A percentile compares a stretch with the other conserved stretches of the same genome.
These are phyloP conservation scores for Plasmodium yoelii DNA, from an alignment of 169 alveolate genomes.

Conservation along the genomic window DNA sequence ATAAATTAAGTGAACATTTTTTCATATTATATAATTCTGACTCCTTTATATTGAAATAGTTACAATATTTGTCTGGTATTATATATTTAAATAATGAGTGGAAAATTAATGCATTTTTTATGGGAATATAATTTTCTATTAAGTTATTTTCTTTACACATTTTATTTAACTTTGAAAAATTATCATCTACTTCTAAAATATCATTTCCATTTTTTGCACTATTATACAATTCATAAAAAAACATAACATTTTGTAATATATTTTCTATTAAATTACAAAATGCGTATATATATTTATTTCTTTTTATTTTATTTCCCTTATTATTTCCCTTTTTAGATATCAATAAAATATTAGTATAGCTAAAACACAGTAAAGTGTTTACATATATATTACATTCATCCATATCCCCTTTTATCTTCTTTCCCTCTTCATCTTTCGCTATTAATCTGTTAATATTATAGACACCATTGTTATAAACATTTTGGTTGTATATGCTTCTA, in stretches of 20 bases:
- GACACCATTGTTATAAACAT: not conserved
- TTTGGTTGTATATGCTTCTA: not conserved
- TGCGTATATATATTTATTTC: conserved; percentile 34
- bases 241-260: conserved; percentile 60
- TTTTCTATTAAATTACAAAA: conserved; percentile 69
- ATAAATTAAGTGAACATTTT: conserved; percentile 48
- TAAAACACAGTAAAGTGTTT: conserved; percentile 25
- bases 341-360: conserved; percentile 30
- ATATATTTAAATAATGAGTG: conserved; percentile 46
- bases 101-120: conserved; percentile 34
- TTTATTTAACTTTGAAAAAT: conserved; percentile 17
- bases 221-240: conserved; percentile 34
- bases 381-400: conserved; percentile 18
- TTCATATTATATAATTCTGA: conserved; percentile 48
- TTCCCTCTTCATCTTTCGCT: not conserved
- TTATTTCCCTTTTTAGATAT: conserved; percentile 29
- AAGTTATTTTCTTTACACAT: conserved; percentile 52
- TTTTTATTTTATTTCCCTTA: conserved; percentile 29
- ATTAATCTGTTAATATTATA: not conserved
- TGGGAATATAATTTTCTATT: conserved; percentile 6
- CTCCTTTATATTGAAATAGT: conserved; percentile 5
- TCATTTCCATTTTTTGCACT: conserved; percentile 22
- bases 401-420: not conserved
- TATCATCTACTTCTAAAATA: conserved; percentile 24
- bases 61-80: conserved; percentile 29